Conservation (phyloP, 768 basidiomycete species). For the Mrakia gelida region DNA sequence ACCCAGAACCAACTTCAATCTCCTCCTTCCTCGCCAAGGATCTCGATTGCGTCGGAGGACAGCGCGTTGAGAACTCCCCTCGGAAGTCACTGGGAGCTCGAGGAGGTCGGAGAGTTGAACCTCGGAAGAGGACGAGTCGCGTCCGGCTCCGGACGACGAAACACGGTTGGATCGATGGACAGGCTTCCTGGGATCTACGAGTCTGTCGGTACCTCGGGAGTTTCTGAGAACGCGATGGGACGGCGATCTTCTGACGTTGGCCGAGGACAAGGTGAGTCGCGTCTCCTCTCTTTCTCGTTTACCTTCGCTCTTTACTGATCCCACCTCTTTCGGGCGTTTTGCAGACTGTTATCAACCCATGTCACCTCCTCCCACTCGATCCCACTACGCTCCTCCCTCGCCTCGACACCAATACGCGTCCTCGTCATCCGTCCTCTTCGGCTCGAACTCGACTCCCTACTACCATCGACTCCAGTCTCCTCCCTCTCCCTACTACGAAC, state of each 20-base stretch:
- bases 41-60: slow-evolving; percentile 2
- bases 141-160: not conserved
- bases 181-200: slow-evolving; percentile 6
- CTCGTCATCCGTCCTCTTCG: not conserved
- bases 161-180: not conserved
- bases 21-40: not conserved
- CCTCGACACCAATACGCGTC: not conserved
- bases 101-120: not conserved
- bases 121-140: not conserved
- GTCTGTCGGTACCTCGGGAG: not conserved
- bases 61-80: not conserved
- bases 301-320: not conserved
- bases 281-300: not conserved
- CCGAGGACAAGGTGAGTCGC: not conserved
- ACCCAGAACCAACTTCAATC: not conserved
- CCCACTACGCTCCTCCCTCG: not conserved
- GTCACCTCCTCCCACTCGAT: not conserved
- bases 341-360: not conserved
- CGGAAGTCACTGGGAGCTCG: not conserved
- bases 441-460: not conserved
- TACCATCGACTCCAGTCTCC: not conserved
- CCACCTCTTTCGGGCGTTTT: not conserved
- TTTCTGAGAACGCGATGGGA: not conserved
- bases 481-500: not conserved
- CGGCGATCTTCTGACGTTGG: not conserved